Conservation (phyloP, 2,329 filamentous ascomycete species). For the Aspergillus pseudoglaucus region DNA sequence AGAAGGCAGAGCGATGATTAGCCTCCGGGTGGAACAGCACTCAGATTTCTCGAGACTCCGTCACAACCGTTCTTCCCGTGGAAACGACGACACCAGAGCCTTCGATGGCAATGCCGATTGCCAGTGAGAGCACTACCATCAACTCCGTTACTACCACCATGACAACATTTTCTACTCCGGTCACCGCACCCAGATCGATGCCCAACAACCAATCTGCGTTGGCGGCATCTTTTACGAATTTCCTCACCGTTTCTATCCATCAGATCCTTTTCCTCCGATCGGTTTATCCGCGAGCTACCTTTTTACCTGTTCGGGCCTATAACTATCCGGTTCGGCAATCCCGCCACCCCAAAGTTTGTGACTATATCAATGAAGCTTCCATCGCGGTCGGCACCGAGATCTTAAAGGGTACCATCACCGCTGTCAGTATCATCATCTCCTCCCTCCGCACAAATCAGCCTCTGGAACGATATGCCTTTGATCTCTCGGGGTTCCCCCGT, state of each 20-base stretch:
- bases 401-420: constrained; percentile 51
- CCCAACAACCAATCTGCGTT: constrained; percentile 52
- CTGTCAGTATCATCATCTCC: constrained; percentile 53
- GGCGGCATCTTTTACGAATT: constrained; percentile 65
- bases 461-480: constrained; percentile 56
- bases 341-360: constrained; percentile 76
- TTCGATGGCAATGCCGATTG: constrained; percentile 34
- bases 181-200: constrained; percentile 35
- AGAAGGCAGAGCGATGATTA: constrained; percentile 39
- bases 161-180: constrained; percentile 35
- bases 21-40: constrained; percentile 38
- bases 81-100: constrained; percentile 25
- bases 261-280: constrained; percentile 75
- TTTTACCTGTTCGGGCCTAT: constrained; percentile 72
- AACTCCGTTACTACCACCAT: constrained; percentile 28
- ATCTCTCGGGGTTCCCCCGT: constrained; percentile 51
- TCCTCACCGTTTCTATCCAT: constrained; percentile 77
- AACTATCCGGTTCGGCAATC: constrained; percentile 79
- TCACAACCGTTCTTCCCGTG: constrained; percentile 29
- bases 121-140: constrained; percentile 35
- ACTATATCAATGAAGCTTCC: constrained; percentile 78
- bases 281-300: constrained; percentile 72
- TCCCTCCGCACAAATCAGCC: constrained; percentile 45
- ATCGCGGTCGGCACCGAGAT: constrained; percentile 65
- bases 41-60: constrained; percentile 34